phyloP scores from a whole-genome alignment of 169 alveolate genomes.

The Eimeria tenella region DNA sequence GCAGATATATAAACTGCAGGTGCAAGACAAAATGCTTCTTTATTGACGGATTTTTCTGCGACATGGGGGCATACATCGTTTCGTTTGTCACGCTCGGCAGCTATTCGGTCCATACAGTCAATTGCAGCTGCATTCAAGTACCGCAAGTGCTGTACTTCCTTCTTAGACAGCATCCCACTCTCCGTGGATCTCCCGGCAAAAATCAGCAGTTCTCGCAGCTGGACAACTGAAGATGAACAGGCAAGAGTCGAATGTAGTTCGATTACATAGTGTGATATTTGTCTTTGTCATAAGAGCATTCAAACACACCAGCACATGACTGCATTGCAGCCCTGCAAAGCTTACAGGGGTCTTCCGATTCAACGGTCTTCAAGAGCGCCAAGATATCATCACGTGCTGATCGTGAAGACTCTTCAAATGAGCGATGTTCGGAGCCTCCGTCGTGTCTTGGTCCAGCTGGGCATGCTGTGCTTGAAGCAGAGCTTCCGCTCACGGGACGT shows the following conservation, averaged over 20 bases:
- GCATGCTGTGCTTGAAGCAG: background rate
- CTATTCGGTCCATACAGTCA: conserved; percentile 63
- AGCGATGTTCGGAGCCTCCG: background rate
- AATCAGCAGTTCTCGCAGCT: conserved; percentile 41
- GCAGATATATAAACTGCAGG: background rate
- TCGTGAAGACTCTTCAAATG: background rate
- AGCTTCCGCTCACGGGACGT: background rate
- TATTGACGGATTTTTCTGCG: too few relatives aligned
- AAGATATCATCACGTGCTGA: background rate
- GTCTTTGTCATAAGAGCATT: too few relatives aligned
- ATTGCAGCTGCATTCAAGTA: conserved; percentile 60
- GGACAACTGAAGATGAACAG: conserved; percentile 21
- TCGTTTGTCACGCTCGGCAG: conserved; percentile 44
- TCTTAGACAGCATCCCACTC: conserved; percentile 48
- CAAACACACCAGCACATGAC: too few relatives aligned
- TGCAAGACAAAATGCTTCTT: too few relatives aligned
- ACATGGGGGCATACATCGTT: conserved; percentile 11
- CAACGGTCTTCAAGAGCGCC: background rate
- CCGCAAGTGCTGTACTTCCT: conserved; percentile 50
- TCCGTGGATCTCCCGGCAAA: conserved; percentile 32
- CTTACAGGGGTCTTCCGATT: conserved; percentile 50
- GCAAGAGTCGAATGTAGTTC: background rate
- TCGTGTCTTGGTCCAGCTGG: background rate
- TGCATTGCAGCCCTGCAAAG: background rate
- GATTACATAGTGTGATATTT: too few relatives aligned